Percentiles rank a stretch among this genome's conserved stretches.
Evolutionary conservation across 495 filamentous ascomycete genomes (phyloP).

Genomic region (Peziza echinospora): DNA sequence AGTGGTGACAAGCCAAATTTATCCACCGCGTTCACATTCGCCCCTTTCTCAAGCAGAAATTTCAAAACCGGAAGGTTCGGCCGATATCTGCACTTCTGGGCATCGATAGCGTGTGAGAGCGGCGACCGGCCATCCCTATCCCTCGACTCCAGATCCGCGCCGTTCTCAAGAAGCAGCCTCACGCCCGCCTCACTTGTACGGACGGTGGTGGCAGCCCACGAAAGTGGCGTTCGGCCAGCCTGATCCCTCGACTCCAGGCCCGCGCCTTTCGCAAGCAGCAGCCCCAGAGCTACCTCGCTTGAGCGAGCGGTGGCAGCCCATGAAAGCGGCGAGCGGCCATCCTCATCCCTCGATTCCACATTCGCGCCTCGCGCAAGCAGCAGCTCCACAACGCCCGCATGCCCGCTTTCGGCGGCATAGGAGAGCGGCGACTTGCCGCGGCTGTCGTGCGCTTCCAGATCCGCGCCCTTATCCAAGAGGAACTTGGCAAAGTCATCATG

Average conservation of each 20-base stretch:
- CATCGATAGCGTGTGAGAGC: too few relatives aligned
- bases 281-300: neutral
- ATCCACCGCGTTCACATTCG: too few relatives aligned
- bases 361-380: neutral
- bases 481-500: too few relatives aligned
- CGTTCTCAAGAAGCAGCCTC: neutral
- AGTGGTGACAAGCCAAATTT: too few relatives aligned
- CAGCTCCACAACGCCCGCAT: neutral
- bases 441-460: too few relatives aligned
- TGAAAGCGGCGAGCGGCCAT: constrained; percentile 7
- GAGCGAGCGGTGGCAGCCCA: neutral
- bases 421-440: too few relatives aligned
- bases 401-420: neutral
- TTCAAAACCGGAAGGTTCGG: too few relatives aligned
- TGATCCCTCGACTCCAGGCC: constrained; percentile 5
- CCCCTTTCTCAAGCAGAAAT: too few relatives aligned
- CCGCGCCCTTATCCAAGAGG: too few relatives aligned
- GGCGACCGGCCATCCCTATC: too few relatives aligned
- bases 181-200: neutral
- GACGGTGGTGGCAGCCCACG: constrained; percentile 2
- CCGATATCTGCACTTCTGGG: too few relatives aligned
- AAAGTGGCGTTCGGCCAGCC: constrained; percentile 7
- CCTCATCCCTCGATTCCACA: constrained; percentile 5
- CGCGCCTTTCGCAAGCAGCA: neutral
- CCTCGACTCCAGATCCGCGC: too few relatives aligned